Percentiles rank a stretch among this genome's conserved stretches.
Conservation (phyloP, 345 rosid species). For the Limnanthes douglasii region DNA sequence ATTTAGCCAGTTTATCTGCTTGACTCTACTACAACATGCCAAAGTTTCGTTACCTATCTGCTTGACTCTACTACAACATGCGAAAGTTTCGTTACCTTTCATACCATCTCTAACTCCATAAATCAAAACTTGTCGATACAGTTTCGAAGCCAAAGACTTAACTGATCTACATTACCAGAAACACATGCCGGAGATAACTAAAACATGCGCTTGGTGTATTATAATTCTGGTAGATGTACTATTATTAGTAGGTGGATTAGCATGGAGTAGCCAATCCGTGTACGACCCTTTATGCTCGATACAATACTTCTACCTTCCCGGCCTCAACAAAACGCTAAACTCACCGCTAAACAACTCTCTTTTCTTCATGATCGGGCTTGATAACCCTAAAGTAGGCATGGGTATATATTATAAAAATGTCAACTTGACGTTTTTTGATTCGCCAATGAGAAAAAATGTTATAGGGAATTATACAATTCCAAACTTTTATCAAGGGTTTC, state of each 20-base stretch:
- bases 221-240: conserved; percentile 31
- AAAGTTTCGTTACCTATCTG: too few relatives aligned
- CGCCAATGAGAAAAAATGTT: not conserved
- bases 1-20: too few relatives aligned
- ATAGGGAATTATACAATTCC: conserved; percentile 14
- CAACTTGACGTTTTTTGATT: conserved; percentile 23
- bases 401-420: conserved; percentile 53
- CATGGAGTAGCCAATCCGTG: conserved; percentile 60
- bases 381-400: conserved; percentile 53
- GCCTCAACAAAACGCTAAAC: conserved; percentile 29
- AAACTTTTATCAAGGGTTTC: conserved; percentile 40
- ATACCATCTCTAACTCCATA: too few relatives aligned
- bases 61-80: too few relatives aligned
- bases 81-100: too few relatives aligned
- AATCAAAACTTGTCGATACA: too few relatives aligned
- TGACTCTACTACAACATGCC: too few relatives aligned
- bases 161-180: too few relatives aligned
- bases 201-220: conserved; percentile 32
- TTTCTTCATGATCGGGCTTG: conserved; percentile 25
- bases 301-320: conserved; percentile 32
- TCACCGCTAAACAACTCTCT: conserved; percentile 17
- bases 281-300: conserved; percentile 41
- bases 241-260: conserved; percentile 44
- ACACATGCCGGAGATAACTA: conserved; percentile 18
- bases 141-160: too few relatives aligned